These are phyloP conservation scores for Aphanomyces cochlioides DNA, from an alignment of 352 stramenopile species.

Conservation along the genomic window DNA sequence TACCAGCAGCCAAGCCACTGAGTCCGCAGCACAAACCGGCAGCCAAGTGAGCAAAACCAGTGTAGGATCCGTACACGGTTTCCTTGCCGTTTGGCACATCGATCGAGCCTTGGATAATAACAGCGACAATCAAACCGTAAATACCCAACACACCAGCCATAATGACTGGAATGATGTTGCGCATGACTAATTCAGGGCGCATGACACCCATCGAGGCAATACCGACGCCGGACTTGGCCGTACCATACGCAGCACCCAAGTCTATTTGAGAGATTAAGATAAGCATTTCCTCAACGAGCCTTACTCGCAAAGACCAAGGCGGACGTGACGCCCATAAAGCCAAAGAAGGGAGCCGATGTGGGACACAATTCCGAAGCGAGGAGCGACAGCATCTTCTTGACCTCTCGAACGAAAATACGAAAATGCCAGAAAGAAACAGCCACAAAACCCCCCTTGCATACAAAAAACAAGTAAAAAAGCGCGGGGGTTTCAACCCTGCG, in stretches of 20 bases:
- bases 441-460: background rate
- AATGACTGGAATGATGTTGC: conserved; percentile 99
- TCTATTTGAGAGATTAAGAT: conserved; percentile 45
- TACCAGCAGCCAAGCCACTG: conserved; percentile 89
- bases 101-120: conserved; percentile 94
- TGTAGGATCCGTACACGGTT: conserved; percentile 90
- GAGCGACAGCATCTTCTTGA: conserved; percentile 9
- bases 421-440: conserved; percentile 25
- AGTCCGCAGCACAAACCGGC: conserved; percentile 93
- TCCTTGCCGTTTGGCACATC: conserved; percentile 56
- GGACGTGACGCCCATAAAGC: conserved; percentile 98
- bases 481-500: conserved; percentile 24
- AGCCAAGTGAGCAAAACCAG: conserved; percentile 92
- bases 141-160: conserved; percentile 98
- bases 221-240: conserved; percentile 96
- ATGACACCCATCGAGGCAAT: conserved; percentile 95
- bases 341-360: conserved; percentile 98
- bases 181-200: conserved; percentile 96
- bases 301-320: conserved; percentile 92
- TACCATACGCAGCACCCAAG: conserved; percentile 96
- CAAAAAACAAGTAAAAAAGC: conserved; percentile 16
- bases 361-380: conserved; percentile 90
- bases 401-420: conserved; percentile 5
- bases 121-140: conserved; percentile 94
- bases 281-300: conserved; percentile 32